phyloP scores from a whole-genome alignment of 2,329 filamentous ascomycete species.

The Colletotrichum endophyticum region DNA sequence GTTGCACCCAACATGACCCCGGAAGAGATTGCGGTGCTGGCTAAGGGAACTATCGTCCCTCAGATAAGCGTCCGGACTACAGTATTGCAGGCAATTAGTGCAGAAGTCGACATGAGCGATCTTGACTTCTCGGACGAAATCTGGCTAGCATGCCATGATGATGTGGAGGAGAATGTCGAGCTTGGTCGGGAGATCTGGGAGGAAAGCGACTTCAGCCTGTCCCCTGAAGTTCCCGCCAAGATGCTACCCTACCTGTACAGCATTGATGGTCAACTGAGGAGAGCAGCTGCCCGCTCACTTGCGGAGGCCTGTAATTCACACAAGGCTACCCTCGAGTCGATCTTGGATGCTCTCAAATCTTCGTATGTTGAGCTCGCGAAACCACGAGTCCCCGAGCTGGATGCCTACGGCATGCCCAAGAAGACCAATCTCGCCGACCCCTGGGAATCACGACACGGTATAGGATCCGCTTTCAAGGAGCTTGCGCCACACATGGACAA shows the following conservation, averaged over 20 bases:
- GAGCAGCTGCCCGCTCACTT: conserved; percentile 81
- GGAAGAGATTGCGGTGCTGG: conserved; percentile 76
- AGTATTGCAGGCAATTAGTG: conserved; percentile 86
- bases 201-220: conserved; percentile 81
- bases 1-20: conserved; percentile 80
- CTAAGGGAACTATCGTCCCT: conserved; percentile 78
- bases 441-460: conserved; percentile 90
- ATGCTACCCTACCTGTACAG: conserved; percentile 82
- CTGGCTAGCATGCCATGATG: conserved; percentile 92
- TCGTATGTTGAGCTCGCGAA: conserved; percentile 82
- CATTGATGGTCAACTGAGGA: conserved; percentile 80
- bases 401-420: conserved; percentile 92
- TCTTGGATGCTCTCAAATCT: conserved; percentile 69
- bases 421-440: conserved; percentile 88
- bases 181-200: conserved; percentile 92
- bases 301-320: conserved; percentile 73
- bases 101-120: conserved; percentile 91
- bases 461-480: conserved; percentile 86
- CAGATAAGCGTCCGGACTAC: conserved; percentile 82
- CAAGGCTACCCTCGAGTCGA: conserved; percentile 61
- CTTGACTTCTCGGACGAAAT: conserved; percentile 87
- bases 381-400: conserved; percentile 80
- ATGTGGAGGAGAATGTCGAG: conserved; percentile 84
- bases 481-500: conserved; percentile 74
- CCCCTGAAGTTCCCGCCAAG: conserved; percentile 66